These are phyloP conservation scores for Brassica rapa DNA, from an alignment of 345 rosid species.

Conservation along the genomic window DNA sequence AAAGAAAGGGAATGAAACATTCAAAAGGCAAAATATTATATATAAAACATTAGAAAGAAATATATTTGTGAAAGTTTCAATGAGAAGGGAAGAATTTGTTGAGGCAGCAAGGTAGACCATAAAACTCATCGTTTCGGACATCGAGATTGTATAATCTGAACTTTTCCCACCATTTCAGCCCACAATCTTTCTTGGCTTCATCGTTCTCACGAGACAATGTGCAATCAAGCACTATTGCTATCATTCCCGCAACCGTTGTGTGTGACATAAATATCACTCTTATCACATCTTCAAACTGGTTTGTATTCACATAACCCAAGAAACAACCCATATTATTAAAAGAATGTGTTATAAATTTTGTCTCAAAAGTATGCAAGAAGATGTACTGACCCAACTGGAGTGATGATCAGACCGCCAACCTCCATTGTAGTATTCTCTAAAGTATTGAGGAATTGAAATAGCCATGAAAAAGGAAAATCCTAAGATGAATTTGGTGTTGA, in stretches of 20 bases:
- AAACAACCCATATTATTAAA: not conserved
- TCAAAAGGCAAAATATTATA: not conserved
- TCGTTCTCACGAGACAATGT: constrained; percentile 51
- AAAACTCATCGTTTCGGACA: constrained; percentile 72
- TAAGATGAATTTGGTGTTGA: constrained; percentile 55
- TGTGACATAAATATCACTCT: constrained; percentile 68
- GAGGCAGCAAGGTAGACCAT: constrained; percentile 60
- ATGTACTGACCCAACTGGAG: constrained; percentile 46
- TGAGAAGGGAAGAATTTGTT: constrained; percentile 64
- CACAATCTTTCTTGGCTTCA: constrained; percentile 52
- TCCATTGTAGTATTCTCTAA: constrained; percentile 51
- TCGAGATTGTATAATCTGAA: constrained; percentile 57
- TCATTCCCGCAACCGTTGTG: constrained; percentile 54
- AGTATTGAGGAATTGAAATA: constrained; percentile 59
- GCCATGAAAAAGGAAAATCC: constrained; percentile 66
- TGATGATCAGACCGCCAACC: constrained; percentile 43
- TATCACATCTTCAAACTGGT: constrained; percentile 53
- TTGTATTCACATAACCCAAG: not conserved
- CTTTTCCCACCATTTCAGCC: constrained; percentile 70
- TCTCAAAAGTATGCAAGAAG: not conserved
- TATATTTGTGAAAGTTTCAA: constrained; percentile 19
- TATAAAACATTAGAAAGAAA: not conserved
- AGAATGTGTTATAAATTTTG: not conserved
- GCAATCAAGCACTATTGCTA: constrained; percentile 55
- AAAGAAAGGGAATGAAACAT: not conserved